Conservation (phyloP, 2,329 filamentous ascomycete species). For the Tolypocladium cylindrosporum region DNA sequence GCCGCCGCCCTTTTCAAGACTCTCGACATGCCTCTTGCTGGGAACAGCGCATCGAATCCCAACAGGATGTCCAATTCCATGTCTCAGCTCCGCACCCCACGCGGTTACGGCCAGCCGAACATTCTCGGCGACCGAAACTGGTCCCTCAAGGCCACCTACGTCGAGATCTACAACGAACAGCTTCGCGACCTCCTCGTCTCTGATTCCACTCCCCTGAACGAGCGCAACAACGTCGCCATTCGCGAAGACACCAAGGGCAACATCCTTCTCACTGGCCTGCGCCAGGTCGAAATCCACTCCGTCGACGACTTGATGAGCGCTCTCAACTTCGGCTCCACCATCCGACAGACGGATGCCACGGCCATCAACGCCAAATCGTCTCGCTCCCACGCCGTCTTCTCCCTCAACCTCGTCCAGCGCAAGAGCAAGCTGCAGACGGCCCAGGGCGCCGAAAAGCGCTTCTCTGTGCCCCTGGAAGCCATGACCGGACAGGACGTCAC, state of each 20-base stretch:
- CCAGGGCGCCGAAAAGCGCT: constrained; percentile 65
- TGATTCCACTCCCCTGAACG: constrained; percentile 56
- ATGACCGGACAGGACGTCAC: constrained; percentile 55
- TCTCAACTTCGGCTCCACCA: constrained; percentile 83
- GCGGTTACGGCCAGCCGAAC: constrained; percentile 47
- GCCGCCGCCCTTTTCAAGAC: constrained; percentile 81
- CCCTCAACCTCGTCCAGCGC: constrained; percentile 82
- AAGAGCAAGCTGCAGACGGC: constrained; percentile 48
- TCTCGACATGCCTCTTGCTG: constrained; percentile 54
- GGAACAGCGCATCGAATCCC: constrained; percentile 39
- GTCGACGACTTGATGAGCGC: constrained; percentile 85
- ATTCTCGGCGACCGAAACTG: constrained; percentile 64
- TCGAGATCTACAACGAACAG: constrained; percentile 97
- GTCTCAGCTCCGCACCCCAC: constrained; percentile 70
- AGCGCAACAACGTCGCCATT: constrained; percentile 76
- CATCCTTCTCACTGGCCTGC: constrained; percentile 84
- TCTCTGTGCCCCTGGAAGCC: constrained; percentile 76
- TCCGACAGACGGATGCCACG: constrained; percentile 93
- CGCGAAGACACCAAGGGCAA: constrained; percentile 91
- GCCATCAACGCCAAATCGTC: constrained; percentile 97
- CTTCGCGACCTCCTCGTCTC: constrained; percentile 80
- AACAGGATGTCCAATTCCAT: constrained; percentile 39
- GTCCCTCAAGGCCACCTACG: constrained; percentile 89
- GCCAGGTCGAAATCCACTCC: constrained; percentile 79
- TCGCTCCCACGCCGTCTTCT: constrained; percentile 94